Percentiles rank a stretch among this genome's conserved stretches.
phyloP scores from a whole-genome alignment of 2,329 filamentous ascomycete genomes.

The Microcera coccophila region DNA sequence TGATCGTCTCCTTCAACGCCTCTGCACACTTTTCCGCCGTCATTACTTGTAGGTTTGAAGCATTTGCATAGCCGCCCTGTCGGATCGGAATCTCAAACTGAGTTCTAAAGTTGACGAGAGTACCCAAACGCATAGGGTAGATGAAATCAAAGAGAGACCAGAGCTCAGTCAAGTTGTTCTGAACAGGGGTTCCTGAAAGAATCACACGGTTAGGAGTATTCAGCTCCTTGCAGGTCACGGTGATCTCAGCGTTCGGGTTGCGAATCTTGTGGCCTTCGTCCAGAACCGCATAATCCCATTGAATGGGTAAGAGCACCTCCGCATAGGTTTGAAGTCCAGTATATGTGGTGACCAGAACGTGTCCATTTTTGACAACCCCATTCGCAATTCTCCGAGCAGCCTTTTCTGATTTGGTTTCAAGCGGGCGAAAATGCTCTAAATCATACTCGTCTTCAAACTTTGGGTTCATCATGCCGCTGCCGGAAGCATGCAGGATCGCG shows the following conservation, averaged over 20 bases:
- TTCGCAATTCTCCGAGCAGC: constrained; percentile 78
- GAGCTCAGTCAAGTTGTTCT: constrained; percentile 91
- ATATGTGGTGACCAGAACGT: constrained; percentile 94
- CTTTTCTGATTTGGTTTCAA: constrained; percentile 39
- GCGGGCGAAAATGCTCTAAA: constrained; percentile 40
- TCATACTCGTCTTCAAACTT: constrained; percentile 54
- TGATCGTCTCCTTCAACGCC: constrained; percentile 88
- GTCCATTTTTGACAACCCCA: constrained; percentile 76
- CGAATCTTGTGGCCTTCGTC: constrained; percentile 98
- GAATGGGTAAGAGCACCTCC: constrained; percentile 71
- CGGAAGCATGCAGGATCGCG: constrained; percentile 90
- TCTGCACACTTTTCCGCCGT: constrained; percentile 93
- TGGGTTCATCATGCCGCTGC: constrained; percentile 94
- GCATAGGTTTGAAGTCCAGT: constrained; percentile 91
- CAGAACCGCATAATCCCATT: constrained; percentile 91
- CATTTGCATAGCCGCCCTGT: constrained; percentile 90
- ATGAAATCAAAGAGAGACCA: constrained; percentile 99
- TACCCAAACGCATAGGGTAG: constrained; percentile 92
- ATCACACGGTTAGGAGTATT: constrained; percentile 88
- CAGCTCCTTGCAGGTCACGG: constrained; percentile 90
- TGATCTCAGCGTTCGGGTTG: constrained; percentile 92
- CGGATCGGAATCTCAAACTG: constrained; percentile 94
- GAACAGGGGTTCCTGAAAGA: constrained; percentile 92
- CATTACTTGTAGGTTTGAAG: constrained; percentile 88
- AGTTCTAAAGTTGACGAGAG: constrained; percentile 81